Conservation (phyloP, 345 rosid genomes). For the thale cress (Arabidopsis thaliana) region TAIR10.1 NC_003076.8:1717001-1717500, state of each 20-base stretch:
- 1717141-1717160: slow-evolving; percentile 15
- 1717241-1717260: slow-evolving; percentile 68
- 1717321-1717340: not conserved
- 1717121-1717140: no score
- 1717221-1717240: slow-evolving; percentile 80
- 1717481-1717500: no score
- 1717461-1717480: no score
- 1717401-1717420: slow-evolving; percentile 29
- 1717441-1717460: no score
- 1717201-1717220: slow-evolving; percentile 72
- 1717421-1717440: no score
- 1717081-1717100: slow-evolving; percentile 60
- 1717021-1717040: slow-evolving; percentile 62
- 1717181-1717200: slow-evolving; percentile 88
- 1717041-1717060: slow-evolving; percentile 70
- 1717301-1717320: slow-evolving; percentile 8
- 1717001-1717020: slow-evolving; percentile 77
- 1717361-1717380: slow-evolving; percentile 87
- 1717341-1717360: slow-evolving; percentile 15
- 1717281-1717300: no score
- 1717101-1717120: no score
- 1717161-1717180: slow-evolving; percentile 86
- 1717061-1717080: slow-evolving; percentile 87
- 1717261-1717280: slow-evolving; percentile 60
- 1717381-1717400: slow-evolving; percentile 55